Evolutionary conservation across 116 monocot species (phyloP), one percentile per base, ranked within the genome.

Genomic region (Trichopus zeylanicus): DNA sequence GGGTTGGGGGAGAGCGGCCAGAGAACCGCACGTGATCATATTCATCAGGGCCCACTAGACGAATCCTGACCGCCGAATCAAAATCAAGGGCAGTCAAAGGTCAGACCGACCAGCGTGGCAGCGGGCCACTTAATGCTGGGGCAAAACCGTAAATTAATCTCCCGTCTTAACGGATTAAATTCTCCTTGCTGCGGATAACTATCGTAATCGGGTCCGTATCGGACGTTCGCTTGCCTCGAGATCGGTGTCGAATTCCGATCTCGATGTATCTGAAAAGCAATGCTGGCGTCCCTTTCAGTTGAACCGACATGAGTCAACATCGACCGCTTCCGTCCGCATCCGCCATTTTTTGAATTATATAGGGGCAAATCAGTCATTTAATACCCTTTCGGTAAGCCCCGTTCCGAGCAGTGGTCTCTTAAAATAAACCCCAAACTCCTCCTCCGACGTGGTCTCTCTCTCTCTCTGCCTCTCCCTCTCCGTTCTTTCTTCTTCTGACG

Each of bases 231-330:
- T 42, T 42, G 12, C 13, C 12, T 42, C 12, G 12, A 42, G 42
- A 42, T 15, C 0, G 42, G 13, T 0, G 0, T 0, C 0, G 3
- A n/a, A 12, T n/a, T 16, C n/a, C 0, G 12, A 42, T 42, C 42
- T 42, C 16, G 42, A 42, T 13, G 1, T n/a, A 16, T n/a, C n/a
- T n/a, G 3, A n/a, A 42, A 3, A 12, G 1, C 0, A n/a, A n/a
- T 2, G 37, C 12, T 37, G 37, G 15, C 15, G 37, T 37, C 37
- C 37, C 37, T 37, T 37, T 37, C 37, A 37, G 15, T 37, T 7
- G 34, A 37, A 37, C 60, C 35, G 60, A 60, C 60, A 60, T 39
- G 34, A 38, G 60, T 60, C 60, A 60, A 60, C 38, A 37, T 23
- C 39, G 20, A 10, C 48, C 12, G 12, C 48, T 21, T 19, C 48